Evolutionary conservation across 805 yeast genomes (phyloP), one percentile per base, ranked within the genome.

Genomic region (Wickerhamomyces silvicola): DNA sequence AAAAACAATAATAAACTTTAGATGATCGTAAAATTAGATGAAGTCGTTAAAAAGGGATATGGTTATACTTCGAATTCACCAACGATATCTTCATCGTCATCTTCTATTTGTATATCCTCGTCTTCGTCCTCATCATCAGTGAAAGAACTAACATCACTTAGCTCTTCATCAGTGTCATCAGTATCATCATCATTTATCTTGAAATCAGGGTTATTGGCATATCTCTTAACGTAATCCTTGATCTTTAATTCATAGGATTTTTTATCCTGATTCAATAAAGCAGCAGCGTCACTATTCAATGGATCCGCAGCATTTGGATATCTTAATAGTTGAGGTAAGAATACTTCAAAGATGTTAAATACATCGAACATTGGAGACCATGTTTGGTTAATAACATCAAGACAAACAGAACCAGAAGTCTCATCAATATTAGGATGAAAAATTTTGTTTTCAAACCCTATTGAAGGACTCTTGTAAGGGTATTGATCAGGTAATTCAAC

Each of bases 361-460:
- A 92, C 70, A 34, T 92, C 97, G 64, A 87, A 90, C 86, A 90
- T 83, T 2, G 98, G 97, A 25, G 94, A 83, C 98, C 98, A 90
- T 1, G 97, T 86, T 53, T 90, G 96, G 56, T 90, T 90, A 42
- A 90, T 88, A 12, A 92, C 97, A 56, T 90, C 97, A 30, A 90
- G 73, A 59, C 98, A 90, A 6, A 90, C 96, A 0, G 94, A 78
- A 0, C 98, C 98, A 11, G 76, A 78, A 18, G 76, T 69, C 54
- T 87, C 94, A 54, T 90, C 98, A 40, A 90, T 87, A 52, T 90
- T 90, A 6, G 98, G 98, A 56, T 90, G 98, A 60, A 76, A 88
- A 13, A 92, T 90, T 52, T 80, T 82, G 59, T 88, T 92, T 31
- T 76, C 76, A 54, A 90, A 90, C 7, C 97, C 97, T 41, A 90